These are phyloP conservation scores for Neurospora sp. DNA, from an alignment of 495 filamentous ascomycete genomes.

Conservation along the genomic window DNA sequence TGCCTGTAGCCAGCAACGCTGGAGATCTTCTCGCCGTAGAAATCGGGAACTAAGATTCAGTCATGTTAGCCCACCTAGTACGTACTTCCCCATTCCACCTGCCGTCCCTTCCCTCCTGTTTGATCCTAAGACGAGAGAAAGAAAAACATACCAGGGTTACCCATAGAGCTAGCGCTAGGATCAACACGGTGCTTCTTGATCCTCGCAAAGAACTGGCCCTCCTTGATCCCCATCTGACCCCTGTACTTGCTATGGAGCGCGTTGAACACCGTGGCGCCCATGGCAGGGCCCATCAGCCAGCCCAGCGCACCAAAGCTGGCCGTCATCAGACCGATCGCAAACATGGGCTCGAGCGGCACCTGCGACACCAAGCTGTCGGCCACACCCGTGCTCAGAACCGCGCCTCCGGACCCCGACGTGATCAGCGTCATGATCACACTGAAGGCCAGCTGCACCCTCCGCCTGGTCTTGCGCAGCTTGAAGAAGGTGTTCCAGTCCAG, in stretches of 20 bases:
- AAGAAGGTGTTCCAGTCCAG: conserved; percentile 95
- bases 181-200: conserved; percentile 88
- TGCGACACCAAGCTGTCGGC: conserved; percentile 58
- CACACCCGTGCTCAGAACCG: conserved; percentile 52
- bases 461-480: conserved; percentile 71
- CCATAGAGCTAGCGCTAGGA: conserved; percentile 48
- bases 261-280: conserved; percentile 71
- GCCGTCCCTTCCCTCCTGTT: not conserved
- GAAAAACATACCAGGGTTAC: conserved; percentile 44
- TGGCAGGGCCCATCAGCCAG: conserved; percentile 74
- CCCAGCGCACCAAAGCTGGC: conserved; percentile 62
- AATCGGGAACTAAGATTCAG: conserved; percentile 41
- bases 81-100: not conserved
- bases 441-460: conserved; percentile 68
- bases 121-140: not conserved
- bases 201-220: conserved; percentile 79
- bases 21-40: conserved; percentile 90
- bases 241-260: conserved; percentile 53
- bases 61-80: conserved; percentile 1
- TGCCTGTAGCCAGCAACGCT: conserved; percentile 82
- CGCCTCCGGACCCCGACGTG: conserved; percentile 49
- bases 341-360: conserved; percentile 72
- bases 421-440: conserved; percentile 54
- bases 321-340: conserved; percentile 69
- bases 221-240: conserved; percentile 67